These are phyloP conservation scores for Verticillium albo-atrum DNA, from an alignment of 2,329 filamentous ascomycete genomes.

Conservation along the genomic window DNA sequence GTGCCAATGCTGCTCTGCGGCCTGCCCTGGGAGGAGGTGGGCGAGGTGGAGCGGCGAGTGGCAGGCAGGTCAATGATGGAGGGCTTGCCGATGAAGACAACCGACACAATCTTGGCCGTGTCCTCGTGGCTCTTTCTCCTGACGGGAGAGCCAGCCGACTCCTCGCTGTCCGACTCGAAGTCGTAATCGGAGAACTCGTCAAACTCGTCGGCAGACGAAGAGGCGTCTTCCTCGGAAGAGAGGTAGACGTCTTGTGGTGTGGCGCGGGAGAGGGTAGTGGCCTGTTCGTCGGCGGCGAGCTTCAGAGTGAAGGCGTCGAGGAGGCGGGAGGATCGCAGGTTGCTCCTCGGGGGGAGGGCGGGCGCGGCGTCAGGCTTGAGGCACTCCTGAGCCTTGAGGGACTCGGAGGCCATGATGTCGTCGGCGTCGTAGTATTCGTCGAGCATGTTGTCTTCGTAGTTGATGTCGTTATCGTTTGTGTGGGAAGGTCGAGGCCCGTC, in stretches of 20 bases:
- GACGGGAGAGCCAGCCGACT: conserved; percentile 17
- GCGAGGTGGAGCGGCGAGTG: conserved; percentile 36
- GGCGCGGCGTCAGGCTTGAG: conserved; percentile 25
- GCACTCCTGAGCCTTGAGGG: conserved; percentile 12
- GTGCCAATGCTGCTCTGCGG: conserved; percentile 12
- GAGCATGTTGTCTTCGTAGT: conserved; percentile 13
- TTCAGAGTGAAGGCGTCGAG: conserved; percentile 30
- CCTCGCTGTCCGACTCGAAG: conserved; percentile 33
- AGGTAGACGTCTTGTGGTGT: conserved; percentile 58
- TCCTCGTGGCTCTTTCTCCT: conserved; percentile 44
- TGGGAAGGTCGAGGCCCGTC: conserved; percentile 10
- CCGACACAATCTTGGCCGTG: conserved; percentile 54
- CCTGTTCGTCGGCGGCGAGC: conserved; percentile 22
- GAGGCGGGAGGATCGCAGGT: conserved; percentile 42
- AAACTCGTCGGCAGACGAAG: conserved; percentile 56
- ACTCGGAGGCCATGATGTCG: conserved; percentile 10
- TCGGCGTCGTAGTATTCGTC: conserved; percentile 14
- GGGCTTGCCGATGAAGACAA: conserved; percentile 56
- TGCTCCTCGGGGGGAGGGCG: conserved; percentile 45
- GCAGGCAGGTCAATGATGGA: conserved; percentile 46
- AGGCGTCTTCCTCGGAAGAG: conserved; percentile 62
- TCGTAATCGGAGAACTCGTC: conserved; percentile 56
- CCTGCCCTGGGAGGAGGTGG: conserved; percentile 29
- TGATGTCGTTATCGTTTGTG: conserved; percentile 12
- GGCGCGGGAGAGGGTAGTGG: conserved; percentile 26